These are phyloP conservation scores for Epichloe gansuensis DNA, from an alignment of 2,329 filamentous ascomycete species.

Conservation along the genomic window DNA sequence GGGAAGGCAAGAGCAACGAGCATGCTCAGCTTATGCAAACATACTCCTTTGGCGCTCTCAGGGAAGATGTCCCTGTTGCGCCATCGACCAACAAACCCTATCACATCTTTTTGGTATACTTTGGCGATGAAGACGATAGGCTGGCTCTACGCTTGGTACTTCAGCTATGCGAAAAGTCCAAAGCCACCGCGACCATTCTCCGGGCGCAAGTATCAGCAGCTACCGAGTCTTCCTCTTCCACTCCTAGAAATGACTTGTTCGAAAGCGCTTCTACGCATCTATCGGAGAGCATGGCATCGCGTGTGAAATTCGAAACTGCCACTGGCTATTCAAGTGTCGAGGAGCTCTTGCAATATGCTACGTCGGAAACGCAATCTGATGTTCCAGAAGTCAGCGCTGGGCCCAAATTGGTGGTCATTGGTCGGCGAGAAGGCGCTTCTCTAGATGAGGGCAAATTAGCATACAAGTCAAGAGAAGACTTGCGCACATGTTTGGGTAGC, in stretches of 20 bases:
- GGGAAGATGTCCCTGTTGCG: conserved; percentile 41
- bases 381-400: conserved; percentile 1
- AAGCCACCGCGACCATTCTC: conserved; percentile 66
- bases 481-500: conserved; percentile 12
- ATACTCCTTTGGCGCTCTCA: conserved; percentile 44
- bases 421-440: conserved; percentile 9
- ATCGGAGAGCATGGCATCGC: conserved; percentile 5
- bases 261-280: conserved; percentile 5
- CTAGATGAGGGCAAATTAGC: conserved; percentile 13
- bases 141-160: conserved; percentile 69
- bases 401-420: conserved; percentile 13
- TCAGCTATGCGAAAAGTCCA: conserved; percentile 67
- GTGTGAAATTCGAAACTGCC: conserved; percentile 12
- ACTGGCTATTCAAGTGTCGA: conserved; percentile 9
- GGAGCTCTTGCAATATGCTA: conserved; percentile 12
- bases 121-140: conserved; percentile 72
- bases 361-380: conserved; percentile 5
- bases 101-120: conserved; percentile 77
- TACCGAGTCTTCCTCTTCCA: not conserved
- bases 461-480: conserved; percentile 9
- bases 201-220: conserved; percentile 14
- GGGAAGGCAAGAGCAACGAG: conserved; percentile 19
- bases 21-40: conserved; percentile 32
- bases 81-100: conserved; percentile 58
- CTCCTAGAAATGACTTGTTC: conserved; percentile 5